A percentile compares a stretch with the other conserved stretches of the same genome.
Conservation (phyloP, 768 basidiomycete genomes). For the Cyclocybe aegerita region DNA sequence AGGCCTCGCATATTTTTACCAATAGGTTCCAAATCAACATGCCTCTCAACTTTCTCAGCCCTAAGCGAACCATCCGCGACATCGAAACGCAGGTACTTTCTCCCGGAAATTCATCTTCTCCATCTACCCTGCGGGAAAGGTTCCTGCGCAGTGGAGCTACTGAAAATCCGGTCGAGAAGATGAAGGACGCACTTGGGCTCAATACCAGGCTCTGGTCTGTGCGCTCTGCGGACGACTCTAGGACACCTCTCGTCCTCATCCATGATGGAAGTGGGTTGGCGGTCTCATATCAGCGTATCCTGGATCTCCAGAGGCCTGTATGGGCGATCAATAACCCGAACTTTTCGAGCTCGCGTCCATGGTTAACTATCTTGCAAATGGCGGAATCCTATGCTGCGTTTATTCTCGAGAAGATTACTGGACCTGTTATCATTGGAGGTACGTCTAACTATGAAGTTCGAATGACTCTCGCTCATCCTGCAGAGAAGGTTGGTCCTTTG, state of each 20-base stretch:
- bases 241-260: constrained; percentile 56
- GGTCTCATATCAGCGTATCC: constrained; percentile 47
- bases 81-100: constrained; percentile 30
- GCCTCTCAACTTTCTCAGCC: constrained; percentile 42
- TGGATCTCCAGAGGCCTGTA: constrained; percentile 46
- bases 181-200: background rate
- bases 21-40: constrained; percentile 39
- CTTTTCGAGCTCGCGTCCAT: constrained; percentile 42
- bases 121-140: background rate
- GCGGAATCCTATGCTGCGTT: constrained; percentile 47
- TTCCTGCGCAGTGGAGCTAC: background rate
- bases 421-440: constrained; percentile 61
- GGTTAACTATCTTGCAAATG: constrained; percentile 53
- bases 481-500: constrained; percentile 72
- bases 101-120: constrained; percentile 7
- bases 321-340: constrained; percentile 64
- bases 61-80: constrained; percentile 37
- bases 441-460: constrained; percentile 7
- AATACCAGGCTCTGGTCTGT: constrained; percentile 19
- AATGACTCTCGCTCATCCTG: too few species aligned
- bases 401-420: constrained; percentile 32
- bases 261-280: constrained; percentile 74
- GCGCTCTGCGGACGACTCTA: constrained; percentile 28
- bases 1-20: constrained; percentile 50
- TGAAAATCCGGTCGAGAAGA: background rate